Percentiles rank a stretch among this genome's conserved stretches.
phyloP scores from a whole-genome alignment of 2,329 filamentous ascomycete species.

The Trichoderma sp. region DNA sequence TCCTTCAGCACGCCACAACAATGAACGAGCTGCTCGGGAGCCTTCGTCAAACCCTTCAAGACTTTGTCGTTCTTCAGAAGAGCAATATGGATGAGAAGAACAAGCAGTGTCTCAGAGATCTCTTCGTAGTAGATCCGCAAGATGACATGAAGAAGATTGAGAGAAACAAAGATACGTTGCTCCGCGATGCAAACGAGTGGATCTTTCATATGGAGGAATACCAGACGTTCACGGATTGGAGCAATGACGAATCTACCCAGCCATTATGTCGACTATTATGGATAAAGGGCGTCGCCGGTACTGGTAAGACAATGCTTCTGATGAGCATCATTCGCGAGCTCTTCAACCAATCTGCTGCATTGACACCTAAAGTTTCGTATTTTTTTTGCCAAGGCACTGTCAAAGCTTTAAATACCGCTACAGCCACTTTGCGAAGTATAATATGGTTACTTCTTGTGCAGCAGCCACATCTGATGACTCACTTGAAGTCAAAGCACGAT shows the following conservation, averaged over 20 bases:
- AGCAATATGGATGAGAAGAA: slow-evolving; percentile 26
- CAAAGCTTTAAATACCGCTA: slow-evolving; percentile 38
- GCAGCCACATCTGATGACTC: slow-evolving; percentile 39
- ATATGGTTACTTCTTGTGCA: slow-evolving; percentile 43
- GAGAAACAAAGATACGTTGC: slow-evolving; percentile 29
- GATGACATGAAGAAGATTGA: slow-evolving; percentile 30
- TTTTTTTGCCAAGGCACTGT: slow-evolving; percentile 50
- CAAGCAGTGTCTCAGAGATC: slow-evolving; percentile 29
- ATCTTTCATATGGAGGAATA: slow-evolving; percentile 28
- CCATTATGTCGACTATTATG: slow-evolving; percentile 37
- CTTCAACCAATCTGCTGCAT: slow-evolving; percentile 17
- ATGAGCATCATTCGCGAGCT: slow-evolving; percentile 39
- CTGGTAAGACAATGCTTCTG: slow-evolving; percentile 46
- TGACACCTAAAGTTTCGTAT: slow-evolving; percentile 33
- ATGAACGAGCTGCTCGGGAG: slow-evolving; percentile 29
- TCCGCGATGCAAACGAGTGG: slow-evolving; percentile 29
- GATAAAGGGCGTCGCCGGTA: slow-evolving; percentile 44
- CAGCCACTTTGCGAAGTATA: slow-evolving; percentile 46
- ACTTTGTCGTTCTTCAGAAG: slow-evolving; percentile 30
- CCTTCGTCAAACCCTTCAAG: slow-evolving; percentile 30
- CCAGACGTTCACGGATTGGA: slow-evolving; percentile 39
- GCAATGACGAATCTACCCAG: slow-evolving; percentile 1
- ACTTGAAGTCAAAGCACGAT: slow-evolving; percentile 45
- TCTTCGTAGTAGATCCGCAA: slow-evolving; percentile 29
- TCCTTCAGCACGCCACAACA: not conserved